Evolutionary conservation across 208 protist genomes (phyloP).

Genomic region (Balamuthia mandrillaris): DNA sequence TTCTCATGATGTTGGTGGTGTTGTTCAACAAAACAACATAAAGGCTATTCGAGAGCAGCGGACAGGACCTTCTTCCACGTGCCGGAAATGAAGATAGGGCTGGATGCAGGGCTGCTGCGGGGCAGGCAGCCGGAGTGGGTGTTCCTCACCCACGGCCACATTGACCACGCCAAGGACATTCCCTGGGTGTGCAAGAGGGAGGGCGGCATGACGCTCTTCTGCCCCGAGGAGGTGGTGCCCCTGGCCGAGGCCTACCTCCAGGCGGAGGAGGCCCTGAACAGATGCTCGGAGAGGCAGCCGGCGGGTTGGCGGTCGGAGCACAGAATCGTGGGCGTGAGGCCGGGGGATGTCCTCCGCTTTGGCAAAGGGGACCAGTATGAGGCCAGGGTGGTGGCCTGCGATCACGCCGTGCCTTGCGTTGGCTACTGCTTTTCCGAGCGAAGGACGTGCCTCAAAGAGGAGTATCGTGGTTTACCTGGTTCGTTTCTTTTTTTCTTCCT

Average conservation of each 20-base stretch:
- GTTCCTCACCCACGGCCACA: constrained; percentile 13
- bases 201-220: constrained; percentile 27
- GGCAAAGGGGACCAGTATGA: no score
- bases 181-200: not conserved
- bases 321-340: no score
- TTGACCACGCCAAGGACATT: not conserved
- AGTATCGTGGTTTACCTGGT: not conserved
- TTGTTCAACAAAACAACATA: no score
- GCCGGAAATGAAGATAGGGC: not conserved
- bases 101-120: not conserved
- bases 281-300: not conserved
- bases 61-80: constrained; percentile 36
- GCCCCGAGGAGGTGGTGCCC: not conserved
- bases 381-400: no score
- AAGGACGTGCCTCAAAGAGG: not conserved
- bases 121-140: constrained; percentile 22
- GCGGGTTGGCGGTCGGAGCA: not conserved
- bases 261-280: not conserved
- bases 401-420: no score
- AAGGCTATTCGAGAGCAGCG: not conserved
- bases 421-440: constrained; percentile 9
- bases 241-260: not conserved
- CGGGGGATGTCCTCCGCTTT: no score
- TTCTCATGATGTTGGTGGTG: no score
- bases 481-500: no score